These are phyloP conservation scores for Nannizziopsis arthrosporioides DNA, from an alignment of 2,329 filamentous ascomycete species.

Conservation along the genomic window DNA sequence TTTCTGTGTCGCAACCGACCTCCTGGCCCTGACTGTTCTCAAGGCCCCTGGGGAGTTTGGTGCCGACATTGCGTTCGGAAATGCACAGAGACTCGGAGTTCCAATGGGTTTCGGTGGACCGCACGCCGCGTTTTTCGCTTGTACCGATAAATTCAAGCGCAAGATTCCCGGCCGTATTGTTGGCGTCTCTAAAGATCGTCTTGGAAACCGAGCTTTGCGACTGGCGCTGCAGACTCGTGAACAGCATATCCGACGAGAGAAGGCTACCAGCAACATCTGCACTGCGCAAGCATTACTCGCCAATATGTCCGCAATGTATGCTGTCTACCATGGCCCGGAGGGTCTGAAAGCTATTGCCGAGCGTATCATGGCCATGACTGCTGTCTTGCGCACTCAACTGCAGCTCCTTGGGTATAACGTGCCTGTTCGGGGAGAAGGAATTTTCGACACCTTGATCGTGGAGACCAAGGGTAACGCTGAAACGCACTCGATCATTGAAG, in stretches of 20 bases:
- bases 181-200: conserved; percentile 80
- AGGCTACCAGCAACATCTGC: conserved; percentile 95
- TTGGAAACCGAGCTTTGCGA: conserved; percentile 69
- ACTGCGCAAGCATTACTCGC: conserved; percentile 87
- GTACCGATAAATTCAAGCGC: conserved; percentile 80
- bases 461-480: conserved; percentile 43
- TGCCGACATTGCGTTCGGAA: conserved; percentile 89
- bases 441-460: conserved; percentile 75
- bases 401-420: conserved; percentile 53
- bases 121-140: conserved; percentile 94
- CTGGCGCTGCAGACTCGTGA: conserved; percentile 84
- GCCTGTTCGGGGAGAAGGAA: conserved; percentile 46
- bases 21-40: conserved; percentile 74
- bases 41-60: conserved; percentile 89
- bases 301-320: conserved; percentile 93
- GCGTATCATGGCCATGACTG: conserved; percentile 59
- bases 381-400: conserved; percentile 55
- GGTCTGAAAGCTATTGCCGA: conserved; percentile 76
- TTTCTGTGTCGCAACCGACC: conserved; percentile 78
- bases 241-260: conserved; percentile 91
- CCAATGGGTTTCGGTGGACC: conserved; percentile 86
- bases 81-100: conserved; percentile 80
- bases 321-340: conserved; percentile 79
- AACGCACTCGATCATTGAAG: conserved; percentile 40
- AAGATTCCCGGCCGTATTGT: conserved; percentile 87